These are phyloP conservation scores for Vitis rotundifolia DNA, from an alignment of 164 flowering plant species.

Conservation along the genomic window DNA sequence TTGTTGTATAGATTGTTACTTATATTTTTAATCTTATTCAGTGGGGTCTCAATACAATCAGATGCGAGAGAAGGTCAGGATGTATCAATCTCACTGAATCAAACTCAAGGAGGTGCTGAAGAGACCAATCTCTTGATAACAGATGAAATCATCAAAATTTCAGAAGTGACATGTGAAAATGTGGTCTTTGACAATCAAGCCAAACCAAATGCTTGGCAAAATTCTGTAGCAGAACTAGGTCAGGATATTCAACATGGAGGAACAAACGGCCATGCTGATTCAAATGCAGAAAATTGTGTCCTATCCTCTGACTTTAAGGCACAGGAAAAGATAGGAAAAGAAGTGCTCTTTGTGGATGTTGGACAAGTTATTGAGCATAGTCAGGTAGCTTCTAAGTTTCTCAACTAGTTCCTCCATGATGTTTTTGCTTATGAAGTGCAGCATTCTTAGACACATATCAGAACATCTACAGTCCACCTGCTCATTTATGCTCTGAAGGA, in stretches of 20 bases:
- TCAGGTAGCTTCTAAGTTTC: slow-evolving; percentile 27
- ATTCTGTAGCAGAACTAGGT: slow-evolving; percentile 10
- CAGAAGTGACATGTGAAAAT: slow-evolving; percentile 30
- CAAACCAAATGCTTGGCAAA: slow-evolving; percentile 12
- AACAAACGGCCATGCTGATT: slow-evolving; percentile 18
- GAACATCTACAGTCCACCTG: not conserved
- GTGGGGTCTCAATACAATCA: slow-evolving; percentile 25
- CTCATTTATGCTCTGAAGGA: not conserved
- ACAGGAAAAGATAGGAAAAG: slow-evolving; percentile 10
- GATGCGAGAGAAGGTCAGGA: slow-evolving; percentile 23
- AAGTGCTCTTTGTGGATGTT: slow-evolving; percentile 5
- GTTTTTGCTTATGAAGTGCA: not conserved
- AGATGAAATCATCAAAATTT: slow-evolving; percentile 32
- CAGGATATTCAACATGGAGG: slow-evolving; percentile 22
- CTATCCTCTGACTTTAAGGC: slow-evolving; percentile 9
- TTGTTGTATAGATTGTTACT: not conserved
- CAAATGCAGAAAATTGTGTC: slow-evolving; percentile 20
- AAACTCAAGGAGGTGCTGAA: slow-evolving; percentile 27
- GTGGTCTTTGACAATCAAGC: slow-evolving; percentile 12
- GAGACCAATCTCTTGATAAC: slow-evolving; percentile 23
- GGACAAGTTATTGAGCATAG: slow-evolving; percentile 10
- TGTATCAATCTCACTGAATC: slow-evolving; percentile 17
- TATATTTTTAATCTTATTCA: slow-evolving; percentile 16
- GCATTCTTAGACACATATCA: too few relatives aligned
- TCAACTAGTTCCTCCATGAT: not conserved